Conservation (phyloP, 1,139 yeast species). For the Yamadazyma pseudoaaseri region DNA sequence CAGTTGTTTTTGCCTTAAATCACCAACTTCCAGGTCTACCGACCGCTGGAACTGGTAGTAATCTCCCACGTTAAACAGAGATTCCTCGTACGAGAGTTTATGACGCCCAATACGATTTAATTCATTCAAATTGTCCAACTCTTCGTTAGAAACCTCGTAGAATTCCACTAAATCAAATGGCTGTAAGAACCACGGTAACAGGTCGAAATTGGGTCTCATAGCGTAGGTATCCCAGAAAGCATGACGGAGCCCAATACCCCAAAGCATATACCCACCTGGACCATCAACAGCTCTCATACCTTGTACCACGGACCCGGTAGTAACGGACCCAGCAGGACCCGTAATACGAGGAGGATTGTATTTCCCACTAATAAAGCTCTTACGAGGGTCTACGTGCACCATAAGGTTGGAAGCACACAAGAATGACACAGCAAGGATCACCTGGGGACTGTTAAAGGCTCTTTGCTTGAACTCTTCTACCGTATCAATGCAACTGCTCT, state of each 20-base stretch:
- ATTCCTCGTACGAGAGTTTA: conserved; percentile 1
- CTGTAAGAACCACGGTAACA: conserved; percentile 73
- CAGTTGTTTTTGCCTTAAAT: conserved; percentile 2
- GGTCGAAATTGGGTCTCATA: conserved; percentile 8
- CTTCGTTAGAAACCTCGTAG: conserved; percentile 52
- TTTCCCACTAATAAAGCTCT: conserved; percentile 7
- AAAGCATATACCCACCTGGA: conserved; percentile 9
- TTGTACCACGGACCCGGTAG: conserved; percentile 10
- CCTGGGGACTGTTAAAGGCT: conserved; percentile 7
- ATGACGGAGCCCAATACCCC: conserved; percentile 9
- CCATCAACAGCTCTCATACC: conserved; percentile 11
- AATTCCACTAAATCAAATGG: conserved; percentile 77
- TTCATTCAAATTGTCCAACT: conserved; percentile 61
- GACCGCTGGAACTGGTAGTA: conserved; percentile 1
- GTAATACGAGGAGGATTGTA: conserved; percentile 8
- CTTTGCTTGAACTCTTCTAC: conserved; percentile 7
- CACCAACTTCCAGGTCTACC: neutral
- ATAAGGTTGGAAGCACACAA: conserved; percentile 8
- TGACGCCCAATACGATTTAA: conserved; percentile 31
- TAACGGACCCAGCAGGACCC: conserved; percentile 9
- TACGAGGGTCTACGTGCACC: conserved; percentile 8
- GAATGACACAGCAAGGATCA: conserved; percentile 8
- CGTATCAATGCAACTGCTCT: conserved; percentile 8
- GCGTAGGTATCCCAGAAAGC: conserved; percentile 10
- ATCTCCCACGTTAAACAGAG: conserved; percentile 4